Conservation (phyloP, 768 basidiomycete species). For the Phanerochaete sordida region DNA sequence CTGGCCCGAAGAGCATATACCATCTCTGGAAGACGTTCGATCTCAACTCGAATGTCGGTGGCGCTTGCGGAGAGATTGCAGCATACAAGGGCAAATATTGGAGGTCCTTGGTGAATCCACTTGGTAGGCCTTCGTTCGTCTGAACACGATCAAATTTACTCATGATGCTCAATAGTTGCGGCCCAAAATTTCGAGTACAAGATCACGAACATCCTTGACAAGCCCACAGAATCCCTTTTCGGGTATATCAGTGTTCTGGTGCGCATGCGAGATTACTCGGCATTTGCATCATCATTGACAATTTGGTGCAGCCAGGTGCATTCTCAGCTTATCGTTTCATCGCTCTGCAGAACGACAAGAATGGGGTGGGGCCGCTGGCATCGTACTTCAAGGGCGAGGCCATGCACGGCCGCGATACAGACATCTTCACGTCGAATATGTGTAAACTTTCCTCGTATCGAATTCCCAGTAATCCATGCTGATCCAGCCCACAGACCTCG, state of each 20-base stretch:
- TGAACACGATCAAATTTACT: neutral
- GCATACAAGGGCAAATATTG: constrained; percentile 90
- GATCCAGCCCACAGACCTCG: constrained; percentile 53
- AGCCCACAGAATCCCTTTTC: constrained; percentile 84
- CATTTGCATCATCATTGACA: neutral
- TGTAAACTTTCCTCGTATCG: constrained; percentile 47
- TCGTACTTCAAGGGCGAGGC: constrained; percentile 98
- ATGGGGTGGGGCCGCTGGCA: constrained; percentile 82
- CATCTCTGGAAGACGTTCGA: constrained; percentile 96
- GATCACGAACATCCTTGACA: constrained; percentile 86
- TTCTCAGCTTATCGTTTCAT: constrained; percentile 92
- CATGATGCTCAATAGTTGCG: constrained; percentile 51
- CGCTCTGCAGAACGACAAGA: constrained; percentile 81
- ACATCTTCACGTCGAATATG: constrained; percentile 96
- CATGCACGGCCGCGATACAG: constrained; percentile 77
- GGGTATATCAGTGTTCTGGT: constrained; percentile 97
- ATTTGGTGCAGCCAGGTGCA: constrained; percentile 67
- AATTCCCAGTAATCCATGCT: neutral
- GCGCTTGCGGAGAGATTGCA: constrained; percentile 97
- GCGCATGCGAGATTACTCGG: constrained; percentile 13
- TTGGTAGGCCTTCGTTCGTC: constrained; percentile 48
- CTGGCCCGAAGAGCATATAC: constrained; percentile 85
- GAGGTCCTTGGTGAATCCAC: constrained; percentile 74
- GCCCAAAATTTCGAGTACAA: constrained; percentile 98
- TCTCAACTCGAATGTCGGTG: constrained; percentile 87